These are phyloP conservation scores for Penicillium tannophilum DNA, from an alignment of 495 filamentous ascomycete genomes.

Conservation along the genomic window DNA sequence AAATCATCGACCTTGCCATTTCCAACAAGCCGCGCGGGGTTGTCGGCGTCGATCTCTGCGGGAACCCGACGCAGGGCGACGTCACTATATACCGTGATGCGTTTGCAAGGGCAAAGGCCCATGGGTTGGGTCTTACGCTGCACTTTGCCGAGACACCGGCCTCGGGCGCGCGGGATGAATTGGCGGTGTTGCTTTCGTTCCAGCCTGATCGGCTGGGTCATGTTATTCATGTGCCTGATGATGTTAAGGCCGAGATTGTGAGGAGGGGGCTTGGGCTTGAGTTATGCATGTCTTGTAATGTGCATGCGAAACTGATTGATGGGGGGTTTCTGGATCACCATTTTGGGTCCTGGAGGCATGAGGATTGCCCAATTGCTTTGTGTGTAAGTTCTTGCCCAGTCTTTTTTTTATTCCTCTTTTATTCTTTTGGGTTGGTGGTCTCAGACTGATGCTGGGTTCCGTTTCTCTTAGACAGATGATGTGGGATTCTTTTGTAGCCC, in stretches of 20 bases:
- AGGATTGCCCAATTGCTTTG: slow-evolving; percentile 55
- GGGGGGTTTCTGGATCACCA: slow-evolving; percentile 72
- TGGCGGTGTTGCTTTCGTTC: slow-evolving; percentile 63
- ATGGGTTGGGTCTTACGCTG: slow-evolving; percentile 64
- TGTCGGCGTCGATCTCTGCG: slow-evolving; percentile 80
- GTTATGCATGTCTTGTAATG: slow-evolving; percentile 80
- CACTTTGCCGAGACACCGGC: slow-evolving; percentile 74
- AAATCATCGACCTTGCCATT: slow-evolving; percentile 64
- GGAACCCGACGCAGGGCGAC: slow-evolving; percentile 67
- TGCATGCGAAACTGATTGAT: slow-evolving; percentile 70
- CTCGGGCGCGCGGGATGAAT: slow-evolving; percentile 57
- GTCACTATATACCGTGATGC: slow-evolving; percentile 57
- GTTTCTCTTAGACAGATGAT: slow-evolving; percentile 70
- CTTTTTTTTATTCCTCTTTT: slow-evolving; percentile 7
- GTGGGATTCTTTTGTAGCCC: slow-evolving; percentile 81
- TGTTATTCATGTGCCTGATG: slow-evolving; percentile 70
- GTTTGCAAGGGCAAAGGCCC: slow-evolving; percentile 55
- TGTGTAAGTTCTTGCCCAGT: slow-evolving; percentile 52
- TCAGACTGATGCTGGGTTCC: slow-evolving; percentile 8
- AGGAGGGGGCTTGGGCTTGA: slow-evolving; percentile 63
- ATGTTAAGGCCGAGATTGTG: slow-evolving; percentile 57
- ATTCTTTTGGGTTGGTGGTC: slow-evolving; percentile 4
- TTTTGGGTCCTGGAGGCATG: slow-evolving; percentile 66
- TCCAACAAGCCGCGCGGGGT: slow-evolving; percentile 57
- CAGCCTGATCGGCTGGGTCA: slow-evolving; percentile 74